A percentile compares a stretch with the other conserved stretches of the same genome.
phyloP scores from a whole-genome alignment of 2,329 filamentous ascomycete species.

The Verticillium longisporum region DNA sequence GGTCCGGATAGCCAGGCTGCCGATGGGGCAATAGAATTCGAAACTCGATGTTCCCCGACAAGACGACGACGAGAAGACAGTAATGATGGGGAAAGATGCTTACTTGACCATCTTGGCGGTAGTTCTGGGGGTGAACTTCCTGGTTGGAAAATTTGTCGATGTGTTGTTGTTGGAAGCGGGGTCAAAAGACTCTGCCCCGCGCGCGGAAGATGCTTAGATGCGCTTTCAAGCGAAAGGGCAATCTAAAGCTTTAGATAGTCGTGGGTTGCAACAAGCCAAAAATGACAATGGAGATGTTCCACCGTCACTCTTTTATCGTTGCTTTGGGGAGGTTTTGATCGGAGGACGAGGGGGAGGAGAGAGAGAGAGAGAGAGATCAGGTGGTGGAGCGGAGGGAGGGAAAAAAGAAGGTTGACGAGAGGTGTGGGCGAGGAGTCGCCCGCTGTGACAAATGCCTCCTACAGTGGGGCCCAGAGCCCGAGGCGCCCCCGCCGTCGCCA shows the following conservation, averaged over 20 bases:
- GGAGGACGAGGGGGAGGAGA: slow-evolving; percentile 6
- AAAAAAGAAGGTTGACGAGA: slow-evolving; percentile 11
- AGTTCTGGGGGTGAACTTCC: slow-evolving; percentile 42
- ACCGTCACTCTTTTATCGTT: slow-evolving; percentile 33
- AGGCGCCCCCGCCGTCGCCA: neutral
- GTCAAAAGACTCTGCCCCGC: slow-evolving; percentile 26
- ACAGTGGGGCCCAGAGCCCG: neutral
- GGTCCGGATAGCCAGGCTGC: too few species aligned
- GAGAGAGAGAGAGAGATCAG: slow-evolving; percentile 2
- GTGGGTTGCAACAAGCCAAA: slow-evolving; percentile 23
- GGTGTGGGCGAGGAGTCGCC: slow-evolving; percentile 6
- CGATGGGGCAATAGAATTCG: too few species aligned
- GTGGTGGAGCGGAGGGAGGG: slow-evolving; percentile 4
- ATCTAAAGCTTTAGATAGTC: slow-evolving; percentile 3
- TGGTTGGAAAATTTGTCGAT: slow-evolving; percentile 19
- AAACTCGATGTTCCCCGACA: too few species aligned
- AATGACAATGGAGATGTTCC: slow-evolving; percentile 29
- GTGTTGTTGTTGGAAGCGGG: slow-evolving; percentile 30
- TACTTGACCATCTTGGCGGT: slow-evolving; percentile 99
- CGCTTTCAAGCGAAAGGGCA: slow-evolving; percentile 9
- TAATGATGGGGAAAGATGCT: slow-evolving; percentile 39
- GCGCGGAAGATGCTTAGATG: slow-evolving; percentile 5
- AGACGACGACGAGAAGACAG: slow-evolving; percentile 1
- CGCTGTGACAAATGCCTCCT: slow-evolving; percentile 6
- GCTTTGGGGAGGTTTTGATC: slow-evolving; percentile 15